Conservation (phyloP, 768 basidiomycete species). For the Arthromyces matolae region DNA sequence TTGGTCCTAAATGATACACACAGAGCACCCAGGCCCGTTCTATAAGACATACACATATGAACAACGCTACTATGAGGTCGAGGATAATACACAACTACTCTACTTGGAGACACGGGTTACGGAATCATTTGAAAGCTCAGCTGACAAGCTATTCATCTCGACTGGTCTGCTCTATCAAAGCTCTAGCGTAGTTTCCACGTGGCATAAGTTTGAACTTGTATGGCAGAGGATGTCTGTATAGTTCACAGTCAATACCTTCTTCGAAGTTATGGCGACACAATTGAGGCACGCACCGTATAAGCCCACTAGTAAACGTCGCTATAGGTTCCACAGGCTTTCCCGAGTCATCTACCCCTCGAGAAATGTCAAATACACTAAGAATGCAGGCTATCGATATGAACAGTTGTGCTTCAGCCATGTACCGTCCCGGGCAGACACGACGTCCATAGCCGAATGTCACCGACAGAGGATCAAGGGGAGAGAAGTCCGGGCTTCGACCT, state of each 20-base stretch:
- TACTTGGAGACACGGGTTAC: too few relatives aligned
- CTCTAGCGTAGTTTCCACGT: slow-evolving; percentile 23
- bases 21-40: too few relatives aligned
- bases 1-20: too few relatives aligned
- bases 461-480: slow-evolving; percentile 32
- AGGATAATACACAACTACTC: too few relatives aligned
- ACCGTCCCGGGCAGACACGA: slow-evolving; percentile 46
- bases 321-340: slow-evolving; percentile 28
- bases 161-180: slow-evolving; percentile 30
- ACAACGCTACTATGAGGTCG: too few relatives aligned
- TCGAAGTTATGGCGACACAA: too few relatives aligned
- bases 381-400: slow-evolving; percentile 46
- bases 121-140: too few relatives aligned
- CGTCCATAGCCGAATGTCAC: slow-evolving; percentile 41
- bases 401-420: slow-evolving; percentile 40
- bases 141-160: slow-evolving; percentile 3
- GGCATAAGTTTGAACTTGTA: slow-evolving; percentile 31
- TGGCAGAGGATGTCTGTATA: slow-evolving; percentile 29
- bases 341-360: slow-evolving; percentile 31
- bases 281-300: slow-evolving; percentile 40
- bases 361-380: slow-evolving; percentile 38
- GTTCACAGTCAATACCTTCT: background rate
- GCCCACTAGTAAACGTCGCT: slow-evolving; percentile 37
- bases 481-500: slow-evolving; percentile 25
- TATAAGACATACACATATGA: too few relatives aligned